These are phyloP conservation scores for Flaveria floridana DNA, from an alignment of 140 eudicot species.

Conservation along the genomic window DNA sequence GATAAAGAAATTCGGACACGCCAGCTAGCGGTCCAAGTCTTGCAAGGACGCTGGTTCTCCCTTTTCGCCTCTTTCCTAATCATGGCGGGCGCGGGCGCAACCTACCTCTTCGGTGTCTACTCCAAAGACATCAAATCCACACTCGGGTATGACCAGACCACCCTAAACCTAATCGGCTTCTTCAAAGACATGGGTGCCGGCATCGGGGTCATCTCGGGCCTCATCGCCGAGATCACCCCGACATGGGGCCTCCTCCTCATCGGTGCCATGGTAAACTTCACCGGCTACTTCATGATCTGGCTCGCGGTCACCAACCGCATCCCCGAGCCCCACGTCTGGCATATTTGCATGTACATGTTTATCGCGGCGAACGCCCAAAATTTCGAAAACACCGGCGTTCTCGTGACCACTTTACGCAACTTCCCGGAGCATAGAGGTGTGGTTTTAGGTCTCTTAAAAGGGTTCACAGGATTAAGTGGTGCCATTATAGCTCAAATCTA, in stretches of 20 bases:
- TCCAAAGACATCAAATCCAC: conserved; percentile 66
- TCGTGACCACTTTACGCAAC: conserved; percentile 52
- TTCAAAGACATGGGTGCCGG: conserved; percentile 78
- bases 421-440: conserved; percentile 71
- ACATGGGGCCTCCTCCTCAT: conserved; percentile 57
- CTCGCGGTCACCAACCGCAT: conserved; percentile 49
- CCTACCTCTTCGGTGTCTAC: conserved; percentile 70
- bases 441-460: conserved; percentile 64
- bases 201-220: conserved; percentile 66
- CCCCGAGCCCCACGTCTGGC: conserved; percentile 56
- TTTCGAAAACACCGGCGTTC: conserved; percentile 67
- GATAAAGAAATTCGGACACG: not conserved
- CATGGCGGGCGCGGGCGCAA: conserved; percentile 79
- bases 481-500: conserved; percentile 70
- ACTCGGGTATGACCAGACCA: conserved; percentile 65
- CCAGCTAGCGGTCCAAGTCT: conserved; percentile 22
- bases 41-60: conserved; percentile 73
- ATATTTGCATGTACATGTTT: conserved; percentile 70
- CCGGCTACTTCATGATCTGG: conserved; percentile 83
- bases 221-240: conserved; percentile 61
- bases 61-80: conserved; percentile 62
- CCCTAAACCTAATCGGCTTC: conserved; percentile 64
- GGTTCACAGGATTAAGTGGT: conserved; percentile 73
- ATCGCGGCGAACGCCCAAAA: conserved; percentile 77
- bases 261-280: conserved; percentile 57